These are phyloP conservation scores for Chrysophaeum taylorii DNA, from an alignment of 352 stramenopile genomes.

Conservation along the genomic window DNA sequence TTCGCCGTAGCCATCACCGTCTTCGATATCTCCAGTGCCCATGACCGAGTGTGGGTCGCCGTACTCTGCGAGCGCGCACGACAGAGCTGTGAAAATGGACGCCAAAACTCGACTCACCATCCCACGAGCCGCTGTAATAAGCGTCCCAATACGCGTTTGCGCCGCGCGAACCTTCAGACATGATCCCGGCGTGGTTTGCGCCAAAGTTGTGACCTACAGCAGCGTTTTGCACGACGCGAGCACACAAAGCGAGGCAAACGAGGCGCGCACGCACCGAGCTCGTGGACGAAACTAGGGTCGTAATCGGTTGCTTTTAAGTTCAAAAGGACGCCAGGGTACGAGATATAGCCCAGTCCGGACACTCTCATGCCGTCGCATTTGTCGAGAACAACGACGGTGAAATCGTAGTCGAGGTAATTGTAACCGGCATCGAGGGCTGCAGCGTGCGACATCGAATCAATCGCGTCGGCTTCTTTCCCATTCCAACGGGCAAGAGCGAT, in stretches of 20 bases:
- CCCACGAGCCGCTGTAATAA: not conserved
- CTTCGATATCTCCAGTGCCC: not conserved
- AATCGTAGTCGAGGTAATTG: not conserved
- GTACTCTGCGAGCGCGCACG: no score
- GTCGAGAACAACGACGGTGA: not conserved
- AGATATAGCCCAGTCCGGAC: not conserved
- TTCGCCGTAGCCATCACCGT: not conserved
- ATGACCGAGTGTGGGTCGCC: not conserved
- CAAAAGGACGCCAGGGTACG: not conserved
- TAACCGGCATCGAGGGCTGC: not conserved
- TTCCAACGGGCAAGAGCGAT: no score
- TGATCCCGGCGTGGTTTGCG: not conserved
- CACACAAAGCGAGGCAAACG: no score
- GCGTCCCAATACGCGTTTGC: not conserved
- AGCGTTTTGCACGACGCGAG: no score
- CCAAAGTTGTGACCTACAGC: constrained; percentile 9
- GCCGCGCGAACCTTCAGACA: not conserved
- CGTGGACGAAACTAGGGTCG: not conserved
- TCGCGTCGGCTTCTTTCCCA: no score
- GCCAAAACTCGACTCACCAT: no score
- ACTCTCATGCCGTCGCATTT: not conserved
- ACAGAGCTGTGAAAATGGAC: no score
- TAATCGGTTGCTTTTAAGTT: not conserved
- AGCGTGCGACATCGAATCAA: not conserved
- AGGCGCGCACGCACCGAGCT: no score